phyloP scores from a whole-genome alignment of 768 basidiomycete species.

The Leccinum barrowsii region DNA sequence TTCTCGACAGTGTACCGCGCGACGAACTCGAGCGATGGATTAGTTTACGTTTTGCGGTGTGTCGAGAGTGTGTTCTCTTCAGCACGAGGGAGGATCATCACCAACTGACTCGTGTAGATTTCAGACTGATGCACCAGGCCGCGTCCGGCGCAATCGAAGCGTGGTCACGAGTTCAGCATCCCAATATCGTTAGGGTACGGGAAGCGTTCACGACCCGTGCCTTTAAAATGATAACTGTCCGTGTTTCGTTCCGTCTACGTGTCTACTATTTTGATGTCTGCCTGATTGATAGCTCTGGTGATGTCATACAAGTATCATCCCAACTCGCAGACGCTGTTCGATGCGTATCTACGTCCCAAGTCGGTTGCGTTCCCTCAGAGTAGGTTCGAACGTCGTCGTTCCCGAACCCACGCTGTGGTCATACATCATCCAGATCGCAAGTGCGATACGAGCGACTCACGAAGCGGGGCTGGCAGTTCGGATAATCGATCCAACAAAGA shows the following conservation, averaged over 20 bases:
- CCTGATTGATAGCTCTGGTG: constrained; percentile 62
- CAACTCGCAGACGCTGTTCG: constrained; percentile 74
- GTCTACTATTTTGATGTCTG: constrained; percentile 8
- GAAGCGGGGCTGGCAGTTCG: constrained; percentile 76
- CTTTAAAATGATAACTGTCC: constrained; percentile 85
- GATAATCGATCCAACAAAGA: constrained; percentile 81
- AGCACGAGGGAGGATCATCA: neutral
- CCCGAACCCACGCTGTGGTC: constrained; percentile 88
- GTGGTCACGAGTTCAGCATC: constrained; percentile 84
- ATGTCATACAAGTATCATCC: constrained; percentile 91
- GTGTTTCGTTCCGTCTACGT: constrained; percentile 22
- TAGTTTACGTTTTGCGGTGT: constrained; percentile 72
- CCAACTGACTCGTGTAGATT: constrained; percentile 49
- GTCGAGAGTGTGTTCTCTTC: constrained; percentile 66
- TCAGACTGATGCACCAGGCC: constrained; percentile 72
- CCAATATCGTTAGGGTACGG: constrained; percentile 74
- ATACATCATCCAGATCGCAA: constrained; percentile 86
- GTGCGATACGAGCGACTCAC: constrained; percentile 84
- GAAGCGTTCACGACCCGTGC: constrained; percentile 95
- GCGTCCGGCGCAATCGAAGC: constrained; percentile 81
- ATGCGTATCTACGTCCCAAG: constrained; percentile 68
- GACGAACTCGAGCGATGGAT: constrained; percentile 69
- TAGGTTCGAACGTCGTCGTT: constrained; percentile 36
- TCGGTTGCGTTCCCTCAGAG: constrained; percentile 35
- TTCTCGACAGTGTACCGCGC: constrained; percentile 84